phyloP scores from a whole-genome alignment of 2,329 filamentous ascomycete genomes.

The Botrytis aclada region DNA sequence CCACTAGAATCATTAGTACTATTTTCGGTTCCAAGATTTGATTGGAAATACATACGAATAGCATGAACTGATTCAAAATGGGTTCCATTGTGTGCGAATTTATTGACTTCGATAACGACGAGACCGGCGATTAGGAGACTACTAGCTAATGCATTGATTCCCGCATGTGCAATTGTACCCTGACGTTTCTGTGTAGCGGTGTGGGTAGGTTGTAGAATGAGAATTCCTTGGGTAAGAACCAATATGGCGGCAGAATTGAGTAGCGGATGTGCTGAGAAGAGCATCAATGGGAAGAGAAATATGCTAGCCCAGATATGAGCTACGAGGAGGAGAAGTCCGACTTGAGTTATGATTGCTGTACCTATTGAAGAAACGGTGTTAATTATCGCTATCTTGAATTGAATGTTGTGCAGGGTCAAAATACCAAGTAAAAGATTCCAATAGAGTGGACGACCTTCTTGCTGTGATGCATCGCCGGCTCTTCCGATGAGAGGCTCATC shows the following conservation, averaged over 20 bases:
- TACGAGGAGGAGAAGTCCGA: slow-evolving; percentile 71
- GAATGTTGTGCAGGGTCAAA: not conserved
- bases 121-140: slow-evolving; percentile 58
- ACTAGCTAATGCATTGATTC: slow-evolving; percentile 61
- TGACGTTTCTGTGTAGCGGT: slow-evolving; percentile 68
- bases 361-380: slow-evolving; percentile 49
- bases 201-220: slow-evolving; percentile 84
- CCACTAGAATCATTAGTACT: slow-evolving; percentile 39
- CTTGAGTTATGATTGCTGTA: slow-evolving; percentile 77
- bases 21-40: not conserved
- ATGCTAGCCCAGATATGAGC: slow-evolving; percentile 76
- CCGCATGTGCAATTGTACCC: slow-evolving; percentile 62
- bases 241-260: slow-evolving; percentile 65
- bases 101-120: slow-evolving; percentile 78
- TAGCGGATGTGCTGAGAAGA: slow-evolving; percentile 88
- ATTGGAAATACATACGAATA: slow-evolving; percentile 43
- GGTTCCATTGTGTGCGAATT: slow-evolving; percentile 60
- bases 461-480: slow-evolving; percentile 71
- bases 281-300: slow-evolving; percentile 64
- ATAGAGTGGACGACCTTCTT: slow-evolving; percentile 58
- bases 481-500: slow-evolving; percentile 69
- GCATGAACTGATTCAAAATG: slow-evolving; percentile 83
- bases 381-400: slow-evolving; percentile 4
- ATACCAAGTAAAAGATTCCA: slow-evolving; percentile 74
- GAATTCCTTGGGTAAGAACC: slow-evolving; percentile 72